phyloP scores from a whole-genome alignment of 2,329 filamentous ascomycete species.

The Paecilomyces sp. region DNA sequence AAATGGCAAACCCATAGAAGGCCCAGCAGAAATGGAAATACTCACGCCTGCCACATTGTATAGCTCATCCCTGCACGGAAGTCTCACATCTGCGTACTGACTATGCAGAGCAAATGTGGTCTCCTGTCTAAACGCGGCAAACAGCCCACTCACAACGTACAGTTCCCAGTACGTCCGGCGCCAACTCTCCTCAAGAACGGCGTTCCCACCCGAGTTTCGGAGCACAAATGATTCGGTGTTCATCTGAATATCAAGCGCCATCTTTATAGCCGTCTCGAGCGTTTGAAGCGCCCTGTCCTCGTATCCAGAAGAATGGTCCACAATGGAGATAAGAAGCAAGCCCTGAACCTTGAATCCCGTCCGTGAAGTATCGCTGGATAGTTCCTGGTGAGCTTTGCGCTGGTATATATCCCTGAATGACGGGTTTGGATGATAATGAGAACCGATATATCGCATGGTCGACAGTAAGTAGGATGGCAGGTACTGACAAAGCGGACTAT shows the following conservation, averaged over 20 bases:
- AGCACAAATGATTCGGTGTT: constrained; percentile 54
- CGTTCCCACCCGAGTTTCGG: constrained; percentile 41
- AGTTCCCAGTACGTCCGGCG: constrained; percentile 79
- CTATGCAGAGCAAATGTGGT: constrained; percentile 9
- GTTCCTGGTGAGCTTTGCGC: constrained; percentile 7
- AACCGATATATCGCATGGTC: constrained; percentile 45
- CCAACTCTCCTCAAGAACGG: constrained; percentile 71
- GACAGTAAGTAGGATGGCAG: constrained; percentile 37
- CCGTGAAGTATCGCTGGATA: constrained; percentile 8
- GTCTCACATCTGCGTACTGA: constrained; percentile 54
- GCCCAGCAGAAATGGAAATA: background rate
- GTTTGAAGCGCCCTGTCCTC: constrained; percentile 15
- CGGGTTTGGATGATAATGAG: constrained; percentile 38
- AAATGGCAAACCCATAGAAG: background rate
- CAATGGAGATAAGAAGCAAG: constrained; percentile 22
- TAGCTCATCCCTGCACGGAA: constrained; percentile 70
- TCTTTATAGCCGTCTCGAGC: constrained; percentile 56
- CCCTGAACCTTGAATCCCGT: constrained; percentile 25
- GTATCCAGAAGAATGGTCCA: constrained; percentile 19
- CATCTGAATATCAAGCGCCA: constrained; percentile 67
- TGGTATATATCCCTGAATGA: constrained; percentile 13
- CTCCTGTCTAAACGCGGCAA: constrained; percentile 55
- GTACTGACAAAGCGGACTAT: constrained; percentile 17
- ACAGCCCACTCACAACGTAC: constrained; percentile 68
- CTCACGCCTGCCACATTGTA: constrained; percentile 16